Conservation (phyloP, 306 rosid species). For the Astragalus glycyphyllos region DNA sequence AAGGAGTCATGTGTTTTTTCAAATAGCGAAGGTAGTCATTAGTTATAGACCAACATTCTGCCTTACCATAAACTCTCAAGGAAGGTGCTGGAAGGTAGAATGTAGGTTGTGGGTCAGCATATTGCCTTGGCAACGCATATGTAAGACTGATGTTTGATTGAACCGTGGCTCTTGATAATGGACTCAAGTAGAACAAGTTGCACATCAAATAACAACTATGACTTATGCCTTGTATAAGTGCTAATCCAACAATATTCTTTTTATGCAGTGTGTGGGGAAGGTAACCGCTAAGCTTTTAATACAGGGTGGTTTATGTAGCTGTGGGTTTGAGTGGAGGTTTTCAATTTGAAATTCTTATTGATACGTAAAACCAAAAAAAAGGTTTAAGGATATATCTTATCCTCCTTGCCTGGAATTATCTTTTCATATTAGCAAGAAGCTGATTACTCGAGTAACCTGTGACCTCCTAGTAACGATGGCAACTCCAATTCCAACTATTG, state of each 20-base stretch:
- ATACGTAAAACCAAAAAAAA: too few relatives aligned
- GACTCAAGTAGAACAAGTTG: background rate
- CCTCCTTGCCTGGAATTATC: too few relatives aligned
- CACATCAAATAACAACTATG: background rate
- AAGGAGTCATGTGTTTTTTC: background rate
- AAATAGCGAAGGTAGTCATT: background rate
- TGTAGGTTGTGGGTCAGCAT: slow-evolving; percentile 14
- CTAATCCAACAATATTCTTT: background rate
- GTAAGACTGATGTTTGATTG: background rate
- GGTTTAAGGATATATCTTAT: too few relatives aligned
- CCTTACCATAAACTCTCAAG: background rate
- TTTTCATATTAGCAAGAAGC: background rate
- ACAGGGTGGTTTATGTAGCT: background rate
- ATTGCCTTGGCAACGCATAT: background rate
- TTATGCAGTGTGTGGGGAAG: slow-evolving; percentile 2
- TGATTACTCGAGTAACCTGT: background rate
- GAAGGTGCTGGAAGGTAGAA: background rate
- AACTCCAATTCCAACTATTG: background rate
- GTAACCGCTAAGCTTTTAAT: slow-evolving; percentile 5
- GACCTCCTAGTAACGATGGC: background rate
- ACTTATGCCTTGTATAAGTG: slow-evolving; percentile 3
- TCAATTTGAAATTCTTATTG: slow-evolving; percentile 6
- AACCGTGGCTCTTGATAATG: background rate
- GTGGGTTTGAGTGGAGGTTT: background rate
- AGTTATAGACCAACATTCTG: background rate